Evolutionary conservation across 768 basidiomycete genomes (phyloP).

Genomic region (Tulasnella sp.): DNA sequence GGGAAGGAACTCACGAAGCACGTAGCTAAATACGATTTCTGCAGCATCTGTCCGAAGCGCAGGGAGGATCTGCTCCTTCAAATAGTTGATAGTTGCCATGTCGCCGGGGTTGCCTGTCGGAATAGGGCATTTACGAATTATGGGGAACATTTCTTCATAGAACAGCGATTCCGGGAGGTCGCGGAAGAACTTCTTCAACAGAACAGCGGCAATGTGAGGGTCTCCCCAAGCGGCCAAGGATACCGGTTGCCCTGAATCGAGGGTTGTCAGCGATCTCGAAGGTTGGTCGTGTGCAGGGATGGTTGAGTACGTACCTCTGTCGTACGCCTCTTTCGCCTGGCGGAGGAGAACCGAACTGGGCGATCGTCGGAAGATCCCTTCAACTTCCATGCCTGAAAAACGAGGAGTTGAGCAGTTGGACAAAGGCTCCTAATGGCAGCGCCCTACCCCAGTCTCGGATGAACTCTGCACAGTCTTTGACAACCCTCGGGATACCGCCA

Average conservation of each 20-base stretch:
- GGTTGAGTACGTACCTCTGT: constrained; percentile 52
- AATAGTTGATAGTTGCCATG: constrained; percentile 56
- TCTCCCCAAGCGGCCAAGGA: constrained; percentile 72
- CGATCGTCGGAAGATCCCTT: constrained; percentile 80
- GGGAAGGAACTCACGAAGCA: constrained; percentile 51
- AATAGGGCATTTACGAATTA: constrained; percentile 63
- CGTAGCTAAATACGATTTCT: constrained; percentile 60
- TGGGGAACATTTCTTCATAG: constrained; percentile 60
- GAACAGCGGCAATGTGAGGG: constrained; percentile 75
- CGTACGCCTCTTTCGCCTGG: constrained; percentile 78
- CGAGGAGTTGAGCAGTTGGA: constrained; percentile 9
- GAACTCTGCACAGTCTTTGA: constrained; percentile 70
- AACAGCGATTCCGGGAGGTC: constrained; percentile 79
- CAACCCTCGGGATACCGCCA: constrained; percentile 72
- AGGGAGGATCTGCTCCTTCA: constrained; percentile 64
- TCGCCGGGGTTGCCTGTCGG: constrained; percentile 52
- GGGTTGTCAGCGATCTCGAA: background rate
- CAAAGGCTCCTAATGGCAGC: background rate
- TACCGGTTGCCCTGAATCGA: constrained; percentile 61
- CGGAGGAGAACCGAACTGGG: constrained; percentile 64
- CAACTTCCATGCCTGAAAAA: constrained; percentile 53
- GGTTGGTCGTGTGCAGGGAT: background rate
- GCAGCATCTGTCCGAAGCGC: constrained; percentile 41
- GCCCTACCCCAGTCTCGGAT: constrained; percentile 53
- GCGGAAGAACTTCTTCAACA: constrained; percentile 80